phyloP scores from a whole-genome alignment of 179 eudicot genomes.

The Spergularia azorica region DNA sequence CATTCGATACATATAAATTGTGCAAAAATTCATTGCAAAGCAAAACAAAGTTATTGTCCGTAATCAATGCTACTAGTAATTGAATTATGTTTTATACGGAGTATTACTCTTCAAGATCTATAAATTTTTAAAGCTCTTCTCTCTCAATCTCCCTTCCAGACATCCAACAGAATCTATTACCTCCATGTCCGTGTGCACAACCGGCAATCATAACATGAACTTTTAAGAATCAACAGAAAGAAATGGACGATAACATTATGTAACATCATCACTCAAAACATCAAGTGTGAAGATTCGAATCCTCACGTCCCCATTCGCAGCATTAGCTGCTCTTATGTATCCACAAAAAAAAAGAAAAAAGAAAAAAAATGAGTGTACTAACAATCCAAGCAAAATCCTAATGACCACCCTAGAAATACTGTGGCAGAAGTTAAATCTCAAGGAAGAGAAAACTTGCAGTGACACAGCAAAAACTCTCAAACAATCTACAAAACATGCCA shows the following conservation, averaged over 20 bases:
- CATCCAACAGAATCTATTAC: background rate
- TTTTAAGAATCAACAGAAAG: background rate
- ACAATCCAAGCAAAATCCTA: background rate
- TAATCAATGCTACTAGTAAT: background rate
- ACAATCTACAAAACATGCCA: background rate
- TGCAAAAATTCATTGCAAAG: background rate
- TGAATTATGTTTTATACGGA: background rate
- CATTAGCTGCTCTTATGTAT: too few species aligned
- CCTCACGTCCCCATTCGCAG: too few species aligned
- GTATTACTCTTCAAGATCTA: background rate
- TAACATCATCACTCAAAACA: background rate
- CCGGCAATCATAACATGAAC: background rate
- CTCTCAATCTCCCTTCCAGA: background rate
- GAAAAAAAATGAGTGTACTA: background rate
- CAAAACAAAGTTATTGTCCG: background rate
- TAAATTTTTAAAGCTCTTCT: background rate
- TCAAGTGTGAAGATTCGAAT: background rate
- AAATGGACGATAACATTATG: background rate
- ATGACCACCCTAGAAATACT: background rate
- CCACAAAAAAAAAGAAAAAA: too few species aligned
- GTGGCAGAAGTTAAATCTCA: background rate
- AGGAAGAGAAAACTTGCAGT: background rate
- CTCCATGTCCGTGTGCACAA: background rate
- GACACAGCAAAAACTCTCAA: background rate
- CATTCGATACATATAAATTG: background rate